Base-by-base conservation (phyloP, 2,329 filamentous ascomycete genomes). In the Mycosphaerelloides madeirae region DNA sequence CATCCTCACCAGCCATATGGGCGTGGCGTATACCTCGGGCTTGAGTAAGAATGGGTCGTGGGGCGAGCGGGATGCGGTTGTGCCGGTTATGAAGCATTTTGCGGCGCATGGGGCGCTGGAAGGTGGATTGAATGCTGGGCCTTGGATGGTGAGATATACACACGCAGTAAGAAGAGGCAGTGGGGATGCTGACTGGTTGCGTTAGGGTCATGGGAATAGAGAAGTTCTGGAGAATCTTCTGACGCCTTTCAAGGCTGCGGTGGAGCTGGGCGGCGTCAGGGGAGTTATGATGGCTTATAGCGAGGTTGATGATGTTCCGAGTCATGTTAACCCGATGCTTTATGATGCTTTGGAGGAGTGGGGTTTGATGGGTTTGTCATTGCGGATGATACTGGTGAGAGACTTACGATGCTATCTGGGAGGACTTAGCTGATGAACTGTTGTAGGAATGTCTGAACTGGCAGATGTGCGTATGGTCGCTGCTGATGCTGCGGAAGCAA, bases 261-360 rank as follows among this genome's bases (percentile, higher is more conserved):
- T 52, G 12, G 49, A 52, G 8, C 46, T 52, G 16, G 49, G 46
- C 3, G 49, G 46, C 11, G 49, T 36, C 20, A 38, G 46, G 31
- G 49, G 49, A 3, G 49, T 52, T 2, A 49, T 52, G 49, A 52
- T 52, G 49, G 43, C 49, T 13, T 52, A 52, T 41, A 49, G 39
- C 31, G 49, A 52, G 16, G 16, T 49, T 7, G 46, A 52, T 18
- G 49, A 52, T 41, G 43, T 52, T 12, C 49, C 49, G 1, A 36
- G 43, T n/a, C 43, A 43, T 37, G 49, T 52, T 32, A 46, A 44
- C 29, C 49, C 49, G 6, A 46, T 52, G 39, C 38, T 52, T 3
- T 52, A 52, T 29, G 41, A 44, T 28, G 49, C 49, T 1, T 33
- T 52, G 2, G 36, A 44, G 9, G 43, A 46, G 1, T 49, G 49